Evolutionary conservation across 1,284 basidiomycete species (phyloP), one percentile per base, ranked within the genome.

Genomic region (Ganoderma meredithae): DNA sequence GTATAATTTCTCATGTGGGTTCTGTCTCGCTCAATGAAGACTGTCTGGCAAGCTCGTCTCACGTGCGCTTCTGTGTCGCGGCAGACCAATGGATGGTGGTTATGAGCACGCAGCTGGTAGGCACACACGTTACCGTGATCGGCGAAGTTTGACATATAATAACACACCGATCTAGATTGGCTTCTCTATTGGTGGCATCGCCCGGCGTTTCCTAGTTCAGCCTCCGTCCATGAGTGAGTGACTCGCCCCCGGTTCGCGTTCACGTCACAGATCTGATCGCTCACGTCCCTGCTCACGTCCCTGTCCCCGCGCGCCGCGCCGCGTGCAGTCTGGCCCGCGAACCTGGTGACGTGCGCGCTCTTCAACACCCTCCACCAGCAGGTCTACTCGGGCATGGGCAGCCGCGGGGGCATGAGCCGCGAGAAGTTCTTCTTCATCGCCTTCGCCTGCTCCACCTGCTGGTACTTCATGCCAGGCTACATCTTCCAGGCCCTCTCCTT

Each of bases 151-250:
- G 47, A 60, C 27, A n/a, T 60, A 67, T 52, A 66, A 27, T 52
- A 66, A 27, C 40, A 3, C 40, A 55, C 31, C 41, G 41, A 65
- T 61, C 43, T 55, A 78, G 69, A 88, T 93, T 72, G 91, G 89
- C 0, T 90, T 90, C 75, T 89, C 88, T 10, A 88, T 91, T 69
- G 88, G 88, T 43, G 89, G 89, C 40, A 84, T 91, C 65, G 82
- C 83, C 41, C 84, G 87, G 27, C 83, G 88, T 15, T 90, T 90
- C 80, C 82, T 95, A 61, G 90, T 93, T n/a, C 84, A 88, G 65
- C 93, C 94, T 0, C 90, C 92, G 0, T 88, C 89, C 10, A 93
- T 95, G 91, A 91, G 87, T 88, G 76, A 70, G 84, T 73, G 22
- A 9, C 15, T 44, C 7, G 12, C 13, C 15, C 41, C 12, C 25